phyloP scores from a whole-genome alignment of 2,329 filamentous ascomycete genomes.

The Cercospora sp. region DNA sequence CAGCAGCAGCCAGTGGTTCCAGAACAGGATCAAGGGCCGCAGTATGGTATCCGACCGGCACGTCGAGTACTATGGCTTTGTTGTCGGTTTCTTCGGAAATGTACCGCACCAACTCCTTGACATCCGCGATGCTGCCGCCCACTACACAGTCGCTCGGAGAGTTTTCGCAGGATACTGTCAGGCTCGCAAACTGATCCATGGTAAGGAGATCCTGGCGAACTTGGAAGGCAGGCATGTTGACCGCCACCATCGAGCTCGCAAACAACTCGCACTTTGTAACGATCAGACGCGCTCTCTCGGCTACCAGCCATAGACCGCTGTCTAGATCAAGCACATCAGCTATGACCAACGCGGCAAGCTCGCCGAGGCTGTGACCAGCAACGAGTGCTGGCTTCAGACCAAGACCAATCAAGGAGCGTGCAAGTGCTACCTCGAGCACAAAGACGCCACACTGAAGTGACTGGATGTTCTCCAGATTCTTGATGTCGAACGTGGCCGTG shows the following conservation, averaged over 20 bases:
- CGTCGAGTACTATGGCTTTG: constrained; percentile 14
- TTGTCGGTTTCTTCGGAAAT: constrained; percentile 3
- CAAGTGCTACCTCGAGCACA: constrained; percentile 15
- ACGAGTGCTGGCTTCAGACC: constrained; percentile 17
- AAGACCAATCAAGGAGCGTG: not conserved
- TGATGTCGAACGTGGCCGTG: not conserved
- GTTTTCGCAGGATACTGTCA: constrained; percentile 17
- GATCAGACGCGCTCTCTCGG: constrained; percentile 15
- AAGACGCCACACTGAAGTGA: constrained; percentile 13
- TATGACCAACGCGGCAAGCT: constrained; percentile 15
- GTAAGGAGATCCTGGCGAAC: not conserved
- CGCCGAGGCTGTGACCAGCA: constrained; percentile 29
- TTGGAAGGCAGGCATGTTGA: constrained; percentile 14
- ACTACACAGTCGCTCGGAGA: constrained; percentile 15
- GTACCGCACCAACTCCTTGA: constrained; percentile 1
- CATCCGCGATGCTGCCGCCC: constrained; percentile 1
- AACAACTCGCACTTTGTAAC: constrained; percentile 12
- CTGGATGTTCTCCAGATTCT: constrained; percentile 5
- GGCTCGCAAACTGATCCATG: not conserved
- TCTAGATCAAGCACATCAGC: constrained; percentile 19
- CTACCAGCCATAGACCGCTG: constrained; percentile 12
- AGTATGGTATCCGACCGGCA: constrained; percentile 20
- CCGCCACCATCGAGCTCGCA: constrained; percentile 14
- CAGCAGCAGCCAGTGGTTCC: constrained; percentile 6
- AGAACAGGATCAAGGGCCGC: constrained; percentile 18